A percentile compares a stretch with the other conserved stretches of the same genome.
phyloP scores from a whole-genome alignment of 1,139 yeast genomes.

The Nakaseomyces uthaithaninus region DNA sequence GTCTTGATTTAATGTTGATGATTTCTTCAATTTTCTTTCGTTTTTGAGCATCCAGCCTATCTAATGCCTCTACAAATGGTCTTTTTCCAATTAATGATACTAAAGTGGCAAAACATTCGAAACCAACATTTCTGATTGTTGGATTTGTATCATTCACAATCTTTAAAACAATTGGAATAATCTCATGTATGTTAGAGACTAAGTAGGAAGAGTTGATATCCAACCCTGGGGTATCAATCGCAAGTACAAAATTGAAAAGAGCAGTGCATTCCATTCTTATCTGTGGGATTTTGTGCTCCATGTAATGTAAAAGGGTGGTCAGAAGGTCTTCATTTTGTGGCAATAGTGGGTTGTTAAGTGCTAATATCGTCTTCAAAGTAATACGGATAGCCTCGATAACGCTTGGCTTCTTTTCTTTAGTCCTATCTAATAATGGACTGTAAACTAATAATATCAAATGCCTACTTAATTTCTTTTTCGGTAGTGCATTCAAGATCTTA shows the following conservation, averaged over 20 bases:
- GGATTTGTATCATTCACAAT: constrained; percentile 76
- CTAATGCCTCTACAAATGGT: constrained; percentile 39
- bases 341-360: constrained; percentile 20
- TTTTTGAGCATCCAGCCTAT: constrained; percentile 66
- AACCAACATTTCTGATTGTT: constrained; percentile 71
- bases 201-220: constrained; percentile 16
- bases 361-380: constrained; percentile 60
- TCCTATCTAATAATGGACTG: constrained; percentile 64
- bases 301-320: constrained; percentile 50
- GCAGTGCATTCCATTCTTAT: constrained; percentile 63
- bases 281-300: constrained; percentile 78
- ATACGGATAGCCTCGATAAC: constrained; percentile 62
- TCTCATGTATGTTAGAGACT: constrained; percentile 37
- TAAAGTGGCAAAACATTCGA: constrained; percentile 71
- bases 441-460: constrained; percentile 50
- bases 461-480: constrained; percentile 39
- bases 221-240: constrained; percentile 41
- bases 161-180: constrained; percentile 33
- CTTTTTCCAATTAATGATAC: constrained; percentile 74
- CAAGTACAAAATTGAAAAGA: constrained; percentile 58
- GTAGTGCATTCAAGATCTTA: constrained; percentile 59
- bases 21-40: constrained; percentile 59
- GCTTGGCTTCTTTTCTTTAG: constrained; percentile 78
- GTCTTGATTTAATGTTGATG: constrained; percentile 18
- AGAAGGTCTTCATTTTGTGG: constrained; percentile 46